Evolutionary conservation across 768 basidiomycete genomes (phyloP), one percentile per base, ranked within the genome.

Genomic region (Phylloporus sp.): DNA sequence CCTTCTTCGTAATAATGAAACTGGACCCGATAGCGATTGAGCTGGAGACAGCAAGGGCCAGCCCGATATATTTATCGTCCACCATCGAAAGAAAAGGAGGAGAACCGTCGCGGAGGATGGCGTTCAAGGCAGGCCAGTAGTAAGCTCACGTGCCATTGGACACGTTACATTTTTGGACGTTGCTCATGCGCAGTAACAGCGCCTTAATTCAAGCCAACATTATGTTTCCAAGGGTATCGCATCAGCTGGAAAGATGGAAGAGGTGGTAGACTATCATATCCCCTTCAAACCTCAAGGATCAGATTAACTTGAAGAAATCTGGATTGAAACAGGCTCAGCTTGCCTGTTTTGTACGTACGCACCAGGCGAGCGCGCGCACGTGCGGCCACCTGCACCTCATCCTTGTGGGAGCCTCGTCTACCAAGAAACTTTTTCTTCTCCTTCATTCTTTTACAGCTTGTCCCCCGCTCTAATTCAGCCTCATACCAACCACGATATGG

Each of bases 1-100:
- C 95, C 87, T 97, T 98, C 82, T 99, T 99, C 16, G 95, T 99
- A 67, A 99, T 95, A 66, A 99, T 97, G 69, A 94, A 97, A 70
- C 93, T 95, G 34, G 88, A 90, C 45, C 97, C 95, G 59, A 98
- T 98, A 52, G 88, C 85, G 23, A 90, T 64, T 12, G 90, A 88
- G 59, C 91, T 82, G 18, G 85, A 84, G 44, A 98, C 72, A 47
- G 97, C 95, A 49, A 99, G 82, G 23, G 82, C 80, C 47, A 99
- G 80, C 28, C 97, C 97, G 44, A 97, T 91, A 68, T 93, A 95
- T 74, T 94, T 97, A 74, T 97, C 95, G 61, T 97, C 91, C 23
- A 92, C 73, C 84, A 88, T 87, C 32, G 42, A 52, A 50, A 29
- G 29, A 40, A 28, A 47, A n/a, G 31, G 12, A 27, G 23, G 23